These are phyloP conservation scores for Penicillium psychrosexuale DNA, from an alignment of 2,329 filamentous ascomycete genomes.

Conservation along the genomic window DNA sequence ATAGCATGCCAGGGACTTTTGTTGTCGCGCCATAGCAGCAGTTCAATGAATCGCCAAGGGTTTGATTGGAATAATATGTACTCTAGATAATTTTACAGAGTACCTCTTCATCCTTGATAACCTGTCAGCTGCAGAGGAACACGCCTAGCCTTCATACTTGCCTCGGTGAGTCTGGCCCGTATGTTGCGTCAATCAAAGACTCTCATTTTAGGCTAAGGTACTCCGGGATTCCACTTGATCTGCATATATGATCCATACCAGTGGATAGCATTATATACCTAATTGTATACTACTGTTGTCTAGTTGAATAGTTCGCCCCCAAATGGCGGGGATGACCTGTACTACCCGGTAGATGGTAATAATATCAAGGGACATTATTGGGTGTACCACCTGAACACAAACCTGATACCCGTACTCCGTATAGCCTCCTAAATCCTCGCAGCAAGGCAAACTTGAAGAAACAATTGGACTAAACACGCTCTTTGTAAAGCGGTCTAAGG, in stretches of 20 bases:
- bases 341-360: not conserved
- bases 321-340: constrained; percentile 6
- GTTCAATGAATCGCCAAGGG: not conserved
- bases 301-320: constrained; percentile 2
- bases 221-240: not conserved
- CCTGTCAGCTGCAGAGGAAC: constrained; percentile 1
- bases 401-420: not conserved
- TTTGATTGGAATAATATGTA: not conserved
- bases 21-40: not conserved
- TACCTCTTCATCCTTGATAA: constrained; percentile 7
- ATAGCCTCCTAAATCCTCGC: not conserved
- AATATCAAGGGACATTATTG: constrained; percentile 1
- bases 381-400: constrained; percentile 1
- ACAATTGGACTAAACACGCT: not conserved
- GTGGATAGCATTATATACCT: not conserved
- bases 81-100: not conserved
- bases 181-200: constrained; percentile 14
- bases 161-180: constrained; percentile 3
- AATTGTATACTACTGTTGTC: not conserved
- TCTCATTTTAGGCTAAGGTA: not conserved
- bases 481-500: constrained; percentile 1
- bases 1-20: constrained; percentile 17
- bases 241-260: not conserved
- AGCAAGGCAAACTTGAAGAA: not conserved
- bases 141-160: not conserved